Evolutionary conservation across 176 grass and related monocot species (phyloP), one percentile per base, ranked within the genome.

Genomic region (Lolium multiflorum): DNA sequence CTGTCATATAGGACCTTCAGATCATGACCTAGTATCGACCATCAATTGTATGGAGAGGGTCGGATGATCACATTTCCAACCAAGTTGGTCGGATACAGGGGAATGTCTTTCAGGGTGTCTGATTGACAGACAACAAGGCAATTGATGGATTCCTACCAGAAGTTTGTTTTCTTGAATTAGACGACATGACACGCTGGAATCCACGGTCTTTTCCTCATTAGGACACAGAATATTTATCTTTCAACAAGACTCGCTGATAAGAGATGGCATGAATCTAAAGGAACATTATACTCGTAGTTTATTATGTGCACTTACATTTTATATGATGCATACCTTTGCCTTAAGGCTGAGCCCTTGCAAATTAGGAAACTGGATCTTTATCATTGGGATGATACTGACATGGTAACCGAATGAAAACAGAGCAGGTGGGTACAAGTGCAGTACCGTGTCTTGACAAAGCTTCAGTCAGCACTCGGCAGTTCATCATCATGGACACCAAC

Each of bases 381-480:
- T 81, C 57, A 49, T 39, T 80, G 79, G 66, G 28, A 87, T 52
- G 80, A 81, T 47, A 13, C 70, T 84, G 88, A 84, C 48, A 84
- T 81, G 60, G 52, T 54, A 71, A 25, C 76, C 18, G 54, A 82
- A 92, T 84, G 87, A 43, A 71, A 84, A 84, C 61, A 77, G 67
- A 54, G 69, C 17, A 41, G 26, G 60, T 38, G 46, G 16, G 59
- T 60, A 77, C 62, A 72, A 84, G 54, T 87, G 84, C 55, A 75
- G 83, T 80, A 51, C 64, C 52, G 71, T 62, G 68, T 84, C 46
- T 90, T 78, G 90, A 77, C 86, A 91, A 91, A 88, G 82, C 71
- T 88, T 85, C 90, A 88, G 77, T 85, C 82, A 87, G 80, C 91
- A 86, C 68, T 88, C 71, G 61, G 58, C 81, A 43, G 55, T 82